Base-by-base conservation (phyloP, 805 yeast species). In the Saccharomycopsis fodiens region DNA sequence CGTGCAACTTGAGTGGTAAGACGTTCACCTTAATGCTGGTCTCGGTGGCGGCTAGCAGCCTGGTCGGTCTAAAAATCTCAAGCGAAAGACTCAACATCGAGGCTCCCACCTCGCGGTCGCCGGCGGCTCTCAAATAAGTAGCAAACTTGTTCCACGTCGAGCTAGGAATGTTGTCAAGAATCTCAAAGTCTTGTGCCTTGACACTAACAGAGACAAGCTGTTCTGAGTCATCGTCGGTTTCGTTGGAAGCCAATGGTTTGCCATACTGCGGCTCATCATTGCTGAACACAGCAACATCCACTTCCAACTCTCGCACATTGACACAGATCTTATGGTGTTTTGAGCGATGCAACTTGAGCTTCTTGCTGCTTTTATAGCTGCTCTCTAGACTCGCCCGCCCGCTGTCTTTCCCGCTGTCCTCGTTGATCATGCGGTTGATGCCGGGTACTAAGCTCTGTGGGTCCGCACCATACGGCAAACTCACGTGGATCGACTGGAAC, bases 131-230 rank as follows among this genome's bases (percentile, higher is more conserved):
- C 74, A 83, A 70, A 53, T 79, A 75, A 1, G 89, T 78, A 25
- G 80, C 68, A 59, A 88, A 79, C 63, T 83, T 84, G 55, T 87
- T 85, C 96, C 97, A 91, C 0, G 95, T 82, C 0, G 97, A 91
- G 0, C 88, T 76, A 1, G 87, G 82, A 1, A 89, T 79, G 57
- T 85, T 83, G 59, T 89, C 97, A 44, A 75, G 64, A 2, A 87
- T 67, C 42, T 75, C 79, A 38, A 85, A 64, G 34, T 78, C 75
- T 6, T 70, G 70, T 3, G 83, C 63, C 12, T 65, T 60, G 1
- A 86, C 37, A 12, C 65, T 71, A 10, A 81, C 59, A 4, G 68
- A 63, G 55, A 70, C 79, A 10, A 82, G 59, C 3, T 71, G 39
- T 42, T 74, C 79, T 16, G 70, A 67, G 31, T 57, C 64, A 36